A percentile compares a stretch with the other conserved stretches of the same genome.
Evolutionary conservation across 129 eudicot species (phyloP).

Genomic region (Flaveria sonorensis): DNA sequence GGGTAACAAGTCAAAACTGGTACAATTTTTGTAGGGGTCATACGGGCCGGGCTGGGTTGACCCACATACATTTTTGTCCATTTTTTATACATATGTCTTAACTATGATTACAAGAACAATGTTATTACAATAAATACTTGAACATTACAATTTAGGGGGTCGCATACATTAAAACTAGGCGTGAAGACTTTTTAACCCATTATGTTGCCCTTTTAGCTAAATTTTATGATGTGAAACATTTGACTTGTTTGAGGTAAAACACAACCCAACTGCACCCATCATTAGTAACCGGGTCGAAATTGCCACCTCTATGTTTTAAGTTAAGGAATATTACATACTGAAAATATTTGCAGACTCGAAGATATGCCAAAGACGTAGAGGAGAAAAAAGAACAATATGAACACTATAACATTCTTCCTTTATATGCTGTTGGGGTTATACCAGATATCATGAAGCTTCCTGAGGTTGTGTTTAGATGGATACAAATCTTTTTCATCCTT

Average conservation of each 20-base stretch:
- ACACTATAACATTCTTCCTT: constrained; percentile 91
- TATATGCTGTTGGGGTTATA: constrained; percentile 75
- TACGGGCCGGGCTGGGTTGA: background rate
- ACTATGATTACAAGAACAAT: background rate
- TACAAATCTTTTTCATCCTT: background rate
- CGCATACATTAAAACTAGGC: background rate
- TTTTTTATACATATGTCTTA: background rate
- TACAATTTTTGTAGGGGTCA: background rate
- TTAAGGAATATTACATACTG: constrained; percentile 8
- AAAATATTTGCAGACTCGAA: constrained; percentile 53
- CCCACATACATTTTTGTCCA: background rate
- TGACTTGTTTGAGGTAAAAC: background rate
- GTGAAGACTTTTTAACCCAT: background rate
- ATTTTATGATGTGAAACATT: background rate
- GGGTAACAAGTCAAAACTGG: background rate
- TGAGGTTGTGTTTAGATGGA: constrained; percentile 59
- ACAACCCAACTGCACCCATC: background rate
- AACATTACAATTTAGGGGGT: background rate
- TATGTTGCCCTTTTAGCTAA: background rate
- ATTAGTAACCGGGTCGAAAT: background rate
- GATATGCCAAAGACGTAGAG: constrained; percentile 77
- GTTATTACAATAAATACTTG: background rate
- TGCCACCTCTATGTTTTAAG: background rate
- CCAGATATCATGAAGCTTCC: constrained; percentile 96
- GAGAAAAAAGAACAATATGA: constrained; percentile 70